Conservation (phyloP, 2,329 filamentous ascomycete genomes). For the Sporothrix globosa region DNA sequence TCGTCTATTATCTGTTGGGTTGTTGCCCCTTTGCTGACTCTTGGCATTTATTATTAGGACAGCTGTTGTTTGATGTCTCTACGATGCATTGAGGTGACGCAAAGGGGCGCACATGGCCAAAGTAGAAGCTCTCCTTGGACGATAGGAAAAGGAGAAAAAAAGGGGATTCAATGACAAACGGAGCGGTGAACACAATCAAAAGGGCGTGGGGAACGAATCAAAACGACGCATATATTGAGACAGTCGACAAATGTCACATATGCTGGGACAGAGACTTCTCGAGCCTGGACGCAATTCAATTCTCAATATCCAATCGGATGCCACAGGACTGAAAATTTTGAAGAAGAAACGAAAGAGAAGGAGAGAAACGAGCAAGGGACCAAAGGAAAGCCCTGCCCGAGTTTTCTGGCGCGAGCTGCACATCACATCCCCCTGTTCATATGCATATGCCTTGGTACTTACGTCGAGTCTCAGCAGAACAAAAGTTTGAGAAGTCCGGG, state of each 20-base stretch:
- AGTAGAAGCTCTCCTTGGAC: slow-evolving; percentile 26
- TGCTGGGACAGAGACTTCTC: slow-evolving; percentile 1
- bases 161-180: not conserved
- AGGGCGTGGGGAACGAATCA: not conserved
- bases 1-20: not conserved
- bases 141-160: not conserved
- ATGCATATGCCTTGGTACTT: not conserved
- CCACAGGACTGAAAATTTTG: not conserved
- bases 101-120: slow-evolving; percentile 25
- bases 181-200: not conserved
- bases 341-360: not conserved
- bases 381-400: not conserved
- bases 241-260: not conserved
- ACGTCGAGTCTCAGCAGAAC: slow-evolving; percentile 5
- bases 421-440: not conserved
- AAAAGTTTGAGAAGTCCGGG: not conserved
- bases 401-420: not conserved
- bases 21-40: slow-evolving; percentile 20
- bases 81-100: not conserved
- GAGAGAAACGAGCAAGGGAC: not conserved
- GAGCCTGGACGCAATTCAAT: not conserved
- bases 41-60: not conserved
- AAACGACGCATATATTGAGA: not conserved
- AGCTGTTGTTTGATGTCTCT: not conserved
- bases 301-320: slow-evolving; percentile 8